Conservation (phyloP, 371 early-diverging fungal genomes). For the Lichtheimia ramosa region DNA sequence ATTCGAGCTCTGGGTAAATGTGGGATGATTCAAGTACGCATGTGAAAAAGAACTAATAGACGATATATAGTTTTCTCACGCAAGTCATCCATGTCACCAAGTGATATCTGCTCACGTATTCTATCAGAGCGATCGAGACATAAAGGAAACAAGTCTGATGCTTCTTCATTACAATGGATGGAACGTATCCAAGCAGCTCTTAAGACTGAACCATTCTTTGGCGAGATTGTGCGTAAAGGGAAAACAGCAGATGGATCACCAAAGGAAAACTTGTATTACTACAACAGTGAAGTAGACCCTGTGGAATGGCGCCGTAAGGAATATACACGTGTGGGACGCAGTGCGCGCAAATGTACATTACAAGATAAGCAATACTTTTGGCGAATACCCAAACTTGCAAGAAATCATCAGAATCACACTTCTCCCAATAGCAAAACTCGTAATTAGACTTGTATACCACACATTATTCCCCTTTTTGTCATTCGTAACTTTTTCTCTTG, state of each 20-base stretch:
- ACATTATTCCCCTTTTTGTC: too few relatives aligned
- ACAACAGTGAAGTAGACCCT: constrained; percentile 59
- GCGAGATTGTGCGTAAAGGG: constrained; percentile 63
- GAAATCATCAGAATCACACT: constrained; percentile 16
- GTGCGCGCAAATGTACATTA: constrained; percentile 65
- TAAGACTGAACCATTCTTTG: constrained; percentile 46
- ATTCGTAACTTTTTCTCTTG: neutral
- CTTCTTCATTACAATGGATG: constrained; percentile 19
- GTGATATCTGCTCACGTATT: constrained; percentile 52
- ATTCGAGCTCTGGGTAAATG: constrained; percentile 47
- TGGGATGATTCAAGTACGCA: too few relatives aligned
- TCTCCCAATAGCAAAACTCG: too few relatives aligned
- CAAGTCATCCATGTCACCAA: constrained; percentile 25
- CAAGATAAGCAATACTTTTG: constrained; percentile 70
- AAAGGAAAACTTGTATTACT: constrained; percentile 61
- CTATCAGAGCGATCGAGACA: constrained; percentile 30
- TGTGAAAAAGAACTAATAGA: too few relatives aligned
- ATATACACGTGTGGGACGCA: constrained; percentile 56
- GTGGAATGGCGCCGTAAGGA: constrained; percentile 54
- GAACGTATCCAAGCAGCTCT: constrained; percentile 33
- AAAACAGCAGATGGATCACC: constrained; percentile 68
- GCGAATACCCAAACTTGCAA: constrained; percentile 64
- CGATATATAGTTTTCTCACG: constrained; percentile 14
- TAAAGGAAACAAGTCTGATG: constrained; percentile 34
- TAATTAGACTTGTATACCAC: too few relatives aligned